Evolutionary conservation across 345 rosid genomes (phyloP), one percentile per base, ranked within the genome.

Genomic region (Arabidopsis suecica): DNA sequence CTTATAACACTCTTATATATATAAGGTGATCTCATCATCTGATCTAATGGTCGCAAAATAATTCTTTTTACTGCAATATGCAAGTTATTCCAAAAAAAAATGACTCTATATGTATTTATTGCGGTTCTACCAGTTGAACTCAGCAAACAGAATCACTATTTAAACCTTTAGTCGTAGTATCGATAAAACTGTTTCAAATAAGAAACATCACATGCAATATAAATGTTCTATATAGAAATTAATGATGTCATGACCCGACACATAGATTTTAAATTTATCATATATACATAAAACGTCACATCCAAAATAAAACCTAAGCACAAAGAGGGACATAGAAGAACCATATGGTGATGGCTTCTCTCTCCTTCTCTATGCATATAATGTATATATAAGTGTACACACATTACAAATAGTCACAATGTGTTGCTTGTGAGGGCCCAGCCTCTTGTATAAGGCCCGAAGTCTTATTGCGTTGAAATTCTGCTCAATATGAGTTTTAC

Each of bases 191-290:
- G 67, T 77, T 77, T 40, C 38, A 22, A 64, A 48, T 64, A 71
- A 71, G 75, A 64, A 77, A 30, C 40, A 37, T 70, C 80, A 77
- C 80, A 77, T 77, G 80, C 80, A 70, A 76, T 69, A 45, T 62
- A 62, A 64, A 38, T 71, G 71, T 77, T 71, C 47, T 55, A 37
- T 56, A 64, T 57, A 64, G 40, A 70, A 70, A 57, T 40, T 48
- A 40, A n/a, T 71, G 67, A 71, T 70, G 68, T 57, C 54, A 70
- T 56, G 66, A 64, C 72, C 76, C 76, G 54, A 71, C 72, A 64
- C 61, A 22, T 56, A 57, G n/a, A 47, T 55, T 63, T 57, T 23
- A n/a, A 57, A 11, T 11, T 28, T 32, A 64, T 37, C 61, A 62
- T 65, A 45, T 10, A 51, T 47, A 61, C 61, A 63, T 56, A 71